A percentile compares a stretch with the other conserved stretches of the same genome.
These are phyloP conservation scores for Escovopsis sp. DNA, from an alignment of 2,329 filamentous ascomycete species.

Conservation along the genomic window DNA sequence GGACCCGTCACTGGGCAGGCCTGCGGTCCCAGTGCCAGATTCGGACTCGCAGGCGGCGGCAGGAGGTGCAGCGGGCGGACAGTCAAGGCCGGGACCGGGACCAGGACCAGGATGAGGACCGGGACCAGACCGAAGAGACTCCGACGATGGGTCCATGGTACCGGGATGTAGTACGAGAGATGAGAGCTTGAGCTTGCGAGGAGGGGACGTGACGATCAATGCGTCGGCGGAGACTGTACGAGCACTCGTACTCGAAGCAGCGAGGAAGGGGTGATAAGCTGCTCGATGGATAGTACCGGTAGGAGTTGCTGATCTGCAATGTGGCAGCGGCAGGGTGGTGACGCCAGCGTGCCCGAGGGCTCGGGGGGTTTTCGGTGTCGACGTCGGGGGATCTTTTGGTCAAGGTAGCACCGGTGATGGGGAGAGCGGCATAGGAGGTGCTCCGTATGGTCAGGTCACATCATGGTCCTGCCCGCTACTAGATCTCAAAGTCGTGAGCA, in stretches of 20 bases:
- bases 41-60: neutral
- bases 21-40: constrained; percentile 1
- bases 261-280: neutral
- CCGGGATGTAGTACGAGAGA: too few species aligned
- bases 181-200: too few species aligned
- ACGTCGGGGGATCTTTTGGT: constrained; percentile 4
- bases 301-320: neutral
- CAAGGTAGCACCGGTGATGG: neutral
- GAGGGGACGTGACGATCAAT: too few species aligned
- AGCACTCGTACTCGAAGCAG: too few species aligned
- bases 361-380: constrained; percentile 5
- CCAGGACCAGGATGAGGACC: constrained; percentile 1
- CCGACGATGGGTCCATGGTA: constrained; percentile 19
- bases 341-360: constrained; percentile 2
- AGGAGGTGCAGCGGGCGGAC: neutral
- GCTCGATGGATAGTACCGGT: neutral
- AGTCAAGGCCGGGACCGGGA: constrained; percentile 1
- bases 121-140: constrained; percentile 17
- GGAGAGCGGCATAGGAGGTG: neutral
- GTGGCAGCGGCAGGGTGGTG: neutral
- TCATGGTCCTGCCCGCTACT: too few species aligned
- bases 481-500: too few species aligned
- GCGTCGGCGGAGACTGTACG: too few species aligned
- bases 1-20: constrained; percentile 7
- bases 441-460: too few species aligned